These are phyloP conservation scores for Trametes maxima DNA, from an alignment of 768 basidiomycete species.

Conservation along the genomic window DNA sequence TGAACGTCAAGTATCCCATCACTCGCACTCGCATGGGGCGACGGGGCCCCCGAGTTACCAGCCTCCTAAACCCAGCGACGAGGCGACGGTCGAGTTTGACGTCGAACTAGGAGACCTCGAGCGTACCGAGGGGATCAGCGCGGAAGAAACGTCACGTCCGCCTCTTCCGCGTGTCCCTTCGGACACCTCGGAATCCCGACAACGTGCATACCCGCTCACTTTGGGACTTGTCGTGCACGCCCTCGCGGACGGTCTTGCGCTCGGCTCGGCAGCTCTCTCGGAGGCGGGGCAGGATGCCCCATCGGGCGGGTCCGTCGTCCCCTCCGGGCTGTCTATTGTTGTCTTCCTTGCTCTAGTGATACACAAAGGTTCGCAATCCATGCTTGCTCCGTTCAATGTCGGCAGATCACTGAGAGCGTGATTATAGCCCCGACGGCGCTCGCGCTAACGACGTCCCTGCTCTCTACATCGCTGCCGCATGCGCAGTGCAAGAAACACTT, in stretches of 20 bases:
- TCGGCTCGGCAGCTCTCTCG: slow-evolving; percentile 74
- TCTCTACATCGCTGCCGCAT: slow-evolving; percentile 73
- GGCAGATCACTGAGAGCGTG: not conserved
- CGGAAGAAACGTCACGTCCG: not conserved
- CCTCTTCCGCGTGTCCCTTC: not conserved
- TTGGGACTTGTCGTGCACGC: slow-evolving; percentile 88
- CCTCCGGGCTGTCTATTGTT: slow-evolving; percentile 63
- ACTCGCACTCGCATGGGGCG: slow-evolving; percentile 42
- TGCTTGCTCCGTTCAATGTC: not conserved
- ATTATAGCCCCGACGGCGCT: slow-evolving; percentile 83
- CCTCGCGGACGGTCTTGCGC: slow-evolving; percentile 88
- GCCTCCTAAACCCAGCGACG: slow-evolving; percentile 28
- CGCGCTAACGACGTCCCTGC: slow-evolving; percentile 82
- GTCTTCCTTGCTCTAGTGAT: slow-evolving; percentile 91
- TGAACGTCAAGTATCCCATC: slow-evolving; percentile 61
- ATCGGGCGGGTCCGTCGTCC: slow-evolving; percentile 6
- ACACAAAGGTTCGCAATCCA: slow-evolving; percentile 69
- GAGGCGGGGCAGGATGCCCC: slow-evolving; percentile 32
- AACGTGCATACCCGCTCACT: slow-evolving; percentile 69
- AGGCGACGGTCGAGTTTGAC: slow-evolving; percentile 54
- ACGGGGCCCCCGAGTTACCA: slow-evolving; percentile 21
- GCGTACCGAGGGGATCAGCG: slow-evolving; percentile 37
- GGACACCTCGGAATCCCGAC: slow-evolving; percentile 31
- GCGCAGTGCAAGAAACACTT: slow-evolving; percentile 74
- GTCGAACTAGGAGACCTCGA: slow-evolving; percentile 64